These are phyloP conservation scores for Coemansia sp. DNA, from an alignment of 192 early-diverging fungal species.

Conservation along the genomic window DNA sequence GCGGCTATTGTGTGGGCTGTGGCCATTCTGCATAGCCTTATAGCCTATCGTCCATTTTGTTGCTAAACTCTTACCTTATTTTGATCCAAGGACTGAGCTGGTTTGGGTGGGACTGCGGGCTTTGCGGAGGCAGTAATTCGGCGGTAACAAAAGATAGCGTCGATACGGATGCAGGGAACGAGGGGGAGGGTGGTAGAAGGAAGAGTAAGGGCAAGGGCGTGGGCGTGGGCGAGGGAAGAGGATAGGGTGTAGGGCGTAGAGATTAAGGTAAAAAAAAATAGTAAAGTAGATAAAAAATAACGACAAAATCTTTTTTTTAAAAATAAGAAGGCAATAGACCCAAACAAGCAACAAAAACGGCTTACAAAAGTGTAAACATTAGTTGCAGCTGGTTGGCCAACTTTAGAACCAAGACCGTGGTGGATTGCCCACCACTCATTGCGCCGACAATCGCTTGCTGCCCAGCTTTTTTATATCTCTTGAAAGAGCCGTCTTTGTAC, in stretches of 20 bases:
- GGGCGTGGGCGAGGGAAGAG: background rate
- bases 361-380: background rate
- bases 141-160: background rate
- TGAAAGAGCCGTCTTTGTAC: background rate
- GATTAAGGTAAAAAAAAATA: conserved; percentile 1
- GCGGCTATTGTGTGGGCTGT: background rate
- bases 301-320: background rate
- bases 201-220: background rate
- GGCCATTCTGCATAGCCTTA: no score
- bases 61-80: background rate
- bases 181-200: background rate
- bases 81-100: background rate
- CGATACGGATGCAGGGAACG: background rate
- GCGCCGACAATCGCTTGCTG: background rate
- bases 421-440: background rate
- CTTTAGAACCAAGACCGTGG: background rate
- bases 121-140: background rate
- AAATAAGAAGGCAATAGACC: background rate
- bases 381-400: background rate
- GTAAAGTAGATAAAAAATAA: background rate
- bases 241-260: background rate
- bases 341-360: background rate
- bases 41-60: no score
- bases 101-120: background rate
- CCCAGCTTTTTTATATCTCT: background rate